Evolutionary conservation across 2,329 filamentous ascomycete genomes (phyloP).

Genomic region (Monilinia laxa): DNA sequence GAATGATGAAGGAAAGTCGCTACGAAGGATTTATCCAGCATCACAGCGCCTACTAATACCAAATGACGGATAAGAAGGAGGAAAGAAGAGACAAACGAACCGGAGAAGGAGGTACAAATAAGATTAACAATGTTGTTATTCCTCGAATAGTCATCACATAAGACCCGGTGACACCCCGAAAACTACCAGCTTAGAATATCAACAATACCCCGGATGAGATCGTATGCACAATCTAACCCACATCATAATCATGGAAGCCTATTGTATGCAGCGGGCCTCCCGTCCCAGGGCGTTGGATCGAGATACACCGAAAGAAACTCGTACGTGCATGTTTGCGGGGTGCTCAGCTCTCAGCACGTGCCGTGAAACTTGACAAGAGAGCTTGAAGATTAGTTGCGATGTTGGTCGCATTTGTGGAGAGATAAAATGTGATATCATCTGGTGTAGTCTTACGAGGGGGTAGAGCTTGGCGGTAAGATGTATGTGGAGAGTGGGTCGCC

Average conservation of each 20-base stretch:
- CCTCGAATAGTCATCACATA: no score
- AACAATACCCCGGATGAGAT: not conserved
- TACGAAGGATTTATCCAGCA: no score
- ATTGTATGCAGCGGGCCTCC: not conserved
- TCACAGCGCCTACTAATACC: no score
- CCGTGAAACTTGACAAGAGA: not conserved
- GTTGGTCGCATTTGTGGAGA: not conserved
- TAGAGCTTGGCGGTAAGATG: not conserved
- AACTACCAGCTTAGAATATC: not conserved
- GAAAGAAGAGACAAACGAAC: no score
- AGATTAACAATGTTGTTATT: no score
- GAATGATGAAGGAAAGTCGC: no score
- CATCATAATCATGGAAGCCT: not conserved
- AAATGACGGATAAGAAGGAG: no score
- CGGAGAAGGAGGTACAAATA: no score
- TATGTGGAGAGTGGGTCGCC: no score
- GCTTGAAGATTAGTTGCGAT: not conserved
- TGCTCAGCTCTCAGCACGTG: not conserved
- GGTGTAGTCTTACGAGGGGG: not conserved
- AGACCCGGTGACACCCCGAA: no score
- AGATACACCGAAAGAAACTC: not conserved
- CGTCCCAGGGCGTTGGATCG: not conserved
- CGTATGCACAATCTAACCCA: not conserved
- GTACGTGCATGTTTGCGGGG: not conserved
- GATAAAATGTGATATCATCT: not conserved